Percentiles rank a stretch among this genome's conserved stretches.
Evolutionary conservation across 1,284 basidiomycete genomes (phyloP).

Genomic region (Porodaedalea pini): DNA sequence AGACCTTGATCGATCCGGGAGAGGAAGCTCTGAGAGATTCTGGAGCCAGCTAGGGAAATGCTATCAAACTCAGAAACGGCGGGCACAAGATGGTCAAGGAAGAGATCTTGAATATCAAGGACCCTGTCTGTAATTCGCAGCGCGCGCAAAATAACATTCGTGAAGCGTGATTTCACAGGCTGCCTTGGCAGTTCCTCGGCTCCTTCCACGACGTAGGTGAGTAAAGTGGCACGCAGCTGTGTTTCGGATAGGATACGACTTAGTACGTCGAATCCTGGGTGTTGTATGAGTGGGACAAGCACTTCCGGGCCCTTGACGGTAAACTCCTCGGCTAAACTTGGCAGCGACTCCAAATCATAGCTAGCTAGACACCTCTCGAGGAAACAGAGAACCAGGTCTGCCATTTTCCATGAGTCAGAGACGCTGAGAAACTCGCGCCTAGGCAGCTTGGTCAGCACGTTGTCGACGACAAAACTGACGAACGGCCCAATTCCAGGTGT

Average conservation of each 20-base stretch:
- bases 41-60: constrained; percentile 47
- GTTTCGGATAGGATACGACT: constrained; percentile 74
- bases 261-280: constrained; percentile 89
- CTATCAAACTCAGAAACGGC: constrained; percentile 66
- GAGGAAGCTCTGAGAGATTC: constrained; percentile 66
- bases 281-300: constrained; percentile 55
- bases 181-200: constrained; percentile 74
- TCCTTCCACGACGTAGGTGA: constrained; percentile 77
- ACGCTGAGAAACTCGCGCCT: constrained; percentile 72
- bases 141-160: constrained; percentile 73
- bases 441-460: constrained; percentile 73
- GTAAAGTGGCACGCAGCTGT: constrained; percentile 65
- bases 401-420: constrained; percentile 83
- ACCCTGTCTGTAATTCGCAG: constrained; percentile 82
- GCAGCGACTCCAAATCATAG: constrained; percentile 72
- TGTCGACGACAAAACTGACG: constrained; percentile 83
- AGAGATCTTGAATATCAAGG: constrained; percentile 84
- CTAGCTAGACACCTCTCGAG: constrained; percentile 80
- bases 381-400: constrained; percentile 82
- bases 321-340: constrained; percentile 48
- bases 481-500: constrained; percentile 76
- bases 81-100: constrained; percentile 86
- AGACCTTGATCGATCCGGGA: constrained; percentile 78
- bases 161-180: constrained; percentile 65
- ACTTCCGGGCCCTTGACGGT: constrained; percentile 46